Base-by-base conservation (phyloP, 1,139 yeast species). In the Hansenula anomala region DNA sequence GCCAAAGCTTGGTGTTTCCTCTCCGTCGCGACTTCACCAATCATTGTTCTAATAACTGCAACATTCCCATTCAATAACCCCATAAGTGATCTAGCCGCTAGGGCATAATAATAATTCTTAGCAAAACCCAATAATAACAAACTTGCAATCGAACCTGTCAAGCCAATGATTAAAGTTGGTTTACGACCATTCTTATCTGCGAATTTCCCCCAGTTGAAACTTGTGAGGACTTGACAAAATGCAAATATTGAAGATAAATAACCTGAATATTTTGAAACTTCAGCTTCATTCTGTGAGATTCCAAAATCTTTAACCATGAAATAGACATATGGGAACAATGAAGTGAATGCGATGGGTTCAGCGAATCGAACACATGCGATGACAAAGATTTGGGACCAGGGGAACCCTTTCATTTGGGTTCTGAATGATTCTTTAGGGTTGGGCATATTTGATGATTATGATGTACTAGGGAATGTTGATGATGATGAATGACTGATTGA, bases 281-380 rank as follows among this genome's bases (percentile, higher is more conserved):
- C 73, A 11, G 73, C 69, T 41, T 76, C 74, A 17, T 69, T 69
- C 25, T 69, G 66, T 3, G 77, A 71, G 23, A 76, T 63, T 6
- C 73, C 69, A 48, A 78, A 77, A 44, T 75, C 78, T 50, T 75
- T 60, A 26, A 80, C 77, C 80, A 79, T 75, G 56, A 76, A 79
- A 55, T 74, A 79, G 20, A 79, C 69, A 52, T 79, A 80, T 3
- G 86, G 85, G 55, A 79, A 78, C 26, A 77, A 54, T 3, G 83
- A 77, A 2, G 84, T 75, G 60, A 78, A 78, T 2, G 84, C 74
- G 26, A 80, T 66, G 1, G 86, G 85, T 52, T 79, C 86, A 10
- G 78, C 67, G 37, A 78, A 66, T 37, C 84, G 60, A 43, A 76
- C 69, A 15, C 69, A 45, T 29, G 73, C 65, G 3, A 67, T 49